Conservation (phyloP, 352 stramenopile species). For the Phytopythium oedochilum region DNA sequence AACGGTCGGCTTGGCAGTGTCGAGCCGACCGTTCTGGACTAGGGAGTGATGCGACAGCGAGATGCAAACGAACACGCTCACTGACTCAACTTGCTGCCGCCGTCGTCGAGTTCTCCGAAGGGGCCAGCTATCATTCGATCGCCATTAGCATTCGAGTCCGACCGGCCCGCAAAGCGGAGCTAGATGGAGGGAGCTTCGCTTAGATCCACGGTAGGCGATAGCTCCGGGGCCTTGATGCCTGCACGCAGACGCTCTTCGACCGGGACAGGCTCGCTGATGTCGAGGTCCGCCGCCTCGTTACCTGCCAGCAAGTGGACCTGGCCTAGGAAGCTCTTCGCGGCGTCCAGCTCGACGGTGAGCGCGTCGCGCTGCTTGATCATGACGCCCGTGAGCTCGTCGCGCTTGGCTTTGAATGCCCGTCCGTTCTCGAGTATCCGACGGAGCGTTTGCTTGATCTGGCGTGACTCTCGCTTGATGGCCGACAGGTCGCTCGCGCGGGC, state of each 20-base stretch:
- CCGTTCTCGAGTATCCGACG: slow-evolving; percentile 55
- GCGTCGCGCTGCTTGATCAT: slow-evolving; percentile 73
- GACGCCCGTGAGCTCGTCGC: slow-evolving; percentile 46
- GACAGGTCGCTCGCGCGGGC: slow-evolving; percentile 35
- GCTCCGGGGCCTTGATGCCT: slow-evolving; percentile 45
- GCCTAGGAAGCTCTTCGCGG: slow-evolving; percentile 69
- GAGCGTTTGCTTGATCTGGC: slow-evolving; percentile 52
- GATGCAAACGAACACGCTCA: background rate
- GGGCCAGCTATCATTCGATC: too few relatives aligned
- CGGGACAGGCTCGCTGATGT: slow-evolving; percentile 48
- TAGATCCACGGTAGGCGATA: slow-evolving; percentile 38
- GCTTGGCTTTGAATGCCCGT: slow-evolving; percentile 38
- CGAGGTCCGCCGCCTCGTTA: slow-evolving; percentile 26
- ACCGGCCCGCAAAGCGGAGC: background rate
- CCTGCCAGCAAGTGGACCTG: slow-evolving; percentile 49
- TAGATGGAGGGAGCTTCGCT: slow-evolving; percentile 48
- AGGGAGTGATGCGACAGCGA: background rate
- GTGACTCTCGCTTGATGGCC: slow-evolving; percentile 54
- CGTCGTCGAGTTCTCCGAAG: too few relatives aligned
- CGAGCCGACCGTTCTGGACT: background rate
- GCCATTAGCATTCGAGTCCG: background rate
- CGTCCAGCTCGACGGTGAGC: slow-evolving; percentile 53
- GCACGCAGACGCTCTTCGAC: slow-evolving; percentile 63
- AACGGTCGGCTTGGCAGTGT: background rate
- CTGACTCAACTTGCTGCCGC: background rate